Percentiles rank a stretch among this genome's conserved stretches.
Evolutionary conservation across 2,329 filamentous ascomycete genomes (phyloP).

Genomic region (Talaromyces atroroseus): DNA sequence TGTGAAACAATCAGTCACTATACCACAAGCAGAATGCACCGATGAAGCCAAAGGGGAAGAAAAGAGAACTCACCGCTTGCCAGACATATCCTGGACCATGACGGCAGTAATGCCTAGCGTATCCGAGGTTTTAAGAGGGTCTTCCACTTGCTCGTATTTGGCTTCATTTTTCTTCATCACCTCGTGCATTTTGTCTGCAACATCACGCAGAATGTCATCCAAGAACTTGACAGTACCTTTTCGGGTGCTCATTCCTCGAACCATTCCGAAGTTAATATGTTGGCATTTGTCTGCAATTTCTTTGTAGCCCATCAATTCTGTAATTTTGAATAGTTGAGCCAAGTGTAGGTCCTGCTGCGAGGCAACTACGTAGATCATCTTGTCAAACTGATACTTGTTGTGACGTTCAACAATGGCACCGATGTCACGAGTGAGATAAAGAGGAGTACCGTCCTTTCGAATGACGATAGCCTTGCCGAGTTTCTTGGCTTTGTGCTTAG

Average conservation of each 20-base stretch:
- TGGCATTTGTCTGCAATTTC: slow-evolving; percentile 55
- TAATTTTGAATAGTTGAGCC: slow-evolving; percentile 61
- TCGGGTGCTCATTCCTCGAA: slow-evolving; percentile 59
- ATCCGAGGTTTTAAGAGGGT: slow-evolving; percentile 78
- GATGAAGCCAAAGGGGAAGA: slow-evolving; percentile 19
- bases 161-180: slow-evolving; percentile 86
- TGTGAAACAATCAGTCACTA: slow-evolving; percentile 42
- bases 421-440: slow-evolving; percentile 66
- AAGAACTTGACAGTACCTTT: slow-evolving; percentile 70
- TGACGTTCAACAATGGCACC: slow-evolving; percentile 60
- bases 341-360: slow-evolving; percentile 61
- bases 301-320: slow-evolving; percentile 56
- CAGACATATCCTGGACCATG: slow-evolving; percentile 97
- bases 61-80: slow-evolving; percentile 63
- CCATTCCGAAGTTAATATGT: slow-evolving; percentile 63
- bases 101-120: slow-evolving; percentile 87
- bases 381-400: slow-evolving; percentile 58
- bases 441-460: slow-evolving; percentile 61
- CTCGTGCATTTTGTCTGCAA: slow-evolving; percentile 94
- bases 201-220: slow-evolving; percentile 68
- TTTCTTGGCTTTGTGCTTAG: slow-evolving; percentile 62
- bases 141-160: slow-evolving; percentile 85
- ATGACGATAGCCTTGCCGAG: slow-evolving; percentile 63
- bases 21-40: slow-evolving; percentile 27
- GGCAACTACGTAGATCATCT: slow-evolving; percentile 64